These are phyloP conservation scores for Salix exigua DNA, from an alignment of 345 rosid genomes.

Conservation along the genomic window DNA sequence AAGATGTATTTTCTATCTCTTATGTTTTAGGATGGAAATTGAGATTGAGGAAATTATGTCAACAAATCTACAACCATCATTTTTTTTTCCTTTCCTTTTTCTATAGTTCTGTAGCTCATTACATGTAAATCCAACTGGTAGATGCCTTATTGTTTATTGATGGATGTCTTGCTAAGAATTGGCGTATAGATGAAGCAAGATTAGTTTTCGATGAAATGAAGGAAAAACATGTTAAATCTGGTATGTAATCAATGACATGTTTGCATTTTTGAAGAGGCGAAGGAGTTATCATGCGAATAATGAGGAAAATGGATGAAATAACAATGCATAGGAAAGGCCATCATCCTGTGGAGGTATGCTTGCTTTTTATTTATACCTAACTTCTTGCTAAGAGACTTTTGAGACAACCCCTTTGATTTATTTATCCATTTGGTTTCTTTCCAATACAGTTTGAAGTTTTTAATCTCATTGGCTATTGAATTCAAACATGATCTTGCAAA, in stretches of 20 bases:
- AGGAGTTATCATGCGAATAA: conserved; percentile 65
- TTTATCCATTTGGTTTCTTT: too few species aligned
- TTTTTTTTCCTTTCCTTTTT: conserved; percentile 2
- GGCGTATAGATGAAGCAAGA: conserved; percentile 66
- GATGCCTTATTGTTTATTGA: conserved; percentile 89
- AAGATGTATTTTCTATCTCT: conserved; percentile 2
- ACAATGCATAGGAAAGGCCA: conserved; percentile 76
- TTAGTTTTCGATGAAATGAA: conserved; percentile 54
- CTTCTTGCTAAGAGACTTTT: background rate
- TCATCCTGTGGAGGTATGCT: conserved; percentile 70
- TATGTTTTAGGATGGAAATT: background rate
- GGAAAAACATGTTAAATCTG: conserved; percentile 59
- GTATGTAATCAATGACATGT: conserved; percentile 38
- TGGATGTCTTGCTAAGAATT: conserved; percentile 84
- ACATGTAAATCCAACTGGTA: conserved; percentile 24
- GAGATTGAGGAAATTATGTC: background rate
- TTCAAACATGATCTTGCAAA: too few species aligned
- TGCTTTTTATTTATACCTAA: conserved; percentile 3
- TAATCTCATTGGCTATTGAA: too few species aligned
- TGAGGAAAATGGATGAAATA: conserved; percentile 86
- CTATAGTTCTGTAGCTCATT: conserved; percentile 12
- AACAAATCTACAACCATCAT: background rate
- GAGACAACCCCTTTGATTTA: too few species aligned
- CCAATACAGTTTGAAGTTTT: too few species aligned
- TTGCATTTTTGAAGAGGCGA: conserved; percentile 54